Evolutionary conservation across 139 green algal species (phyloP).

Genomic region (Parachlorella kessleri): DNA sequence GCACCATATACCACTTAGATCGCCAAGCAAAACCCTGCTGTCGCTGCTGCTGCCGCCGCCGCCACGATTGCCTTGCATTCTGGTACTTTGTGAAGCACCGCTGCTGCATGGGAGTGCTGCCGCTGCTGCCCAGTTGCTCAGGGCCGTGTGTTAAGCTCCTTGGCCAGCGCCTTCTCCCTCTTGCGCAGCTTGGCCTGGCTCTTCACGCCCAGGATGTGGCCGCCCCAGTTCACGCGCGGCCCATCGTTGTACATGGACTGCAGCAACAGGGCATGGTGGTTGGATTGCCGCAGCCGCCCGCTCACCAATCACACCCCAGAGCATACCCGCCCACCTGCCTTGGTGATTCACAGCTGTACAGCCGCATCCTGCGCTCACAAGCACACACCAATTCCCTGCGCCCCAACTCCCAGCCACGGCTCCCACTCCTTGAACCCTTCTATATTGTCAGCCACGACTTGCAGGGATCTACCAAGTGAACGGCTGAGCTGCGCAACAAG

Average conservation of each 20-base stretch:
- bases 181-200: constrained; percentile 89
- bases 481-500: too few relatives aligned
- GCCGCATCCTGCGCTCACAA: too few relatives aligned
- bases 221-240: constrained; percentile 87
- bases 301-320: too few relatives aligned
- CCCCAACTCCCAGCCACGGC: too few relatives aligned
- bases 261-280: constrained; percentile 66
- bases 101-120: background rate
- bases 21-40: background rate
- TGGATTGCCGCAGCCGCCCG: too few relatives aligned
- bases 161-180: constrained; percentile 80
- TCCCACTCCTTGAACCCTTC: too few relatives aligned
- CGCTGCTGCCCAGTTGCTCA: background rate
- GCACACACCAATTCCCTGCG: too few relatives aligned
- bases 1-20: background rate
- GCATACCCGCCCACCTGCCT: too few relatives aligned
- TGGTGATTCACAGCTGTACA: too few relatives aligned
- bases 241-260: constrained; percentile 65
- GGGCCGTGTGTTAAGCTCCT: constrained; percentile 71
- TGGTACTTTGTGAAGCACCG: background rate
- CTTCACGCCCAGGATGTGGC: constrained; percentile 98
- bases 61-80: background rate
- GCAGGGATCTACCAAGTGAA: too few relatives aligned
- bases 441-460: too few relatives aligned
- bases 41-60: too few relatives aligned